Percentiles rank a stretch among this genome's conserved stretches.
Conservation (phyloP, 169 alveolate species). For the Plasmodium vivax region DNA sequence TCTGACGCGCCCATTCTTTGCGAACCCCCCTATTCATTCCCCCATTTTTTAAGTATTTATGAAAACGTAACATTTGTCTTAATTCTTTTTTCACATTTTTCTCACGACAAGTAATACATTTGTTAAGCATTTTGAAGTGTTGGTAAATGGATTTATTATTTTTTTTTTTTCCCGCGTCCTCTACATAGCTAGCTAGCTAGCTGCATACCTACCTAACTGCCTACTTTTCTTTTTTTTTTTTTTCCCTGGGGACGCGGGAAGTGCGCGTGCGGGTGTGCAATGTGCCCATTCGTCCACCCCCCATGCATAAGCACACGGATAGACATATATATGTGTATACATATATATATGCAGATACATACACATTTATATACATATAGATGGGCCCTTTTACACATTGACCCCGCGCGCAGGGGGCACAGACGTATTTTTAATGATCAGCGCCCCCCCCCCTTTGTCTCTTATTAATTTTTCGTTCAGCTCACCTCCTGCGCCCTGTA, state of each 20-base stretch:
- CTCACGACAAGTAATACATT: background rate
- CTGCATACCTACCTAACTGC: background rate
- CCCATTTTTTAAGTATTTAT: background rate
- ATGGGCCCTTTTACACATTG: background rate
- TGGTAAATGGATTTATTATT: background rate
- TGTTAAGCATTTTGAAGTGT: slow-evolving; percentile 1
- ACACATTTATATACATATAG: too few relatives aligned
- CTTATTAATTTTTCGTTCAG: background rate
- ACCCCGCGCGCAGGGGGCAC: background rate
- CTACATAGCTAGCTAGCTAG: background rate
- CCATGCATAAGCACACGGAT: background rate
- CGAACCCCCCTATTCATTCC: background rate
- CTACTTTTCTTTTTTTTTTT: background rate
- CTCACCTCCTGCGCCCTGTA: background rate
- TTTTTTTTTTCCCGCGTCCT: background rate
- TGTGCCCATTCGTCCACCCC: background rate
- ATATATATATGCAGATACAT: too few relatives aligned
- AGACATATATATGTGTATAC: background rate
- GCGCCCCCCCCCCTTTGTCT: background rate
- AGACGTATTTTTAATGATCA: background rate
- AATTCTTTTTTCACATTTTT: background rate
- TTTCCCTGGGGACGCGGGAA: background rate
- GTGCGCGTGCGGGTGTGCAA: background rate
- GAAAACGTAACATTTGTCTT: background rate
- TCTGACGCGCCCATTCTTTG: background rate